Conservation (phyloP, 1,139 yeast genomes). For the Yamadazyma diospyri region DNA sequence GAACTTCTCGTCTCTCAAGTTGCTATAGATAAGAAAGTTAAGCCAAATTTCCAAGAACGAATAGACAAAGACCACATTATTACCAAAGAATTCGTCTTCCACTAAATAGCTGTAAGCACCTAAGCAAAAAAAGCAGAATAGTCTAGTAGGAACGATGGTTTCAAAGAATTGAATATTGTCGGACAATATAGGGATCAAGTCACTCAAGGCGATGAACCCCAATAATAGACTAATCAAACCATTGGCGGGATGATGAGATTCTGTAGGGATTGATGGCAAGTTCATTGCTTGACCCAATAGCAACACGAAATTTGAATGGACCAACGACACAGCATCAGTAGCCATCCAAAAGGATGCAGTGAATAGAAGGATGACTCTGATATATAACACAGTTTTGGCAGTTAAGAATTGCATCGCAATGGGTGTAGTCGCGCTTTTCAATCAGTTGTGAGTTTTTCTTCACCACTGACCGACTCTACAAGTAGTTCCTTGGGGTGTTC, state of each 20-base stretch:
- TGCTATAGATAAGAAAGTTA: constrained; percentile 59
- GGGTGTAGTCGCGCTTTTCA: no score
- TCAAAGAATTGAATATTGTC: constrained; percentile 59
- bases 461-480: no score
- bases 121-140: constrained; percentile 51
- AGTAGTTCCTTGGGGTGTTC: no score
- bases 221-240: constrained; percentile 50
- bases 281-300: constrained; percentile 59
- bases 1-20: constrained; percentile 61
- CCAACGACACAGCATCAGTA: constrained; percentile 43
- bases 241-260: constrained; percentile 46
- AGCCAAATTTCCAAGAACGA: constrained; percentile 71
- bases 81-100: constrained; percentile 46
- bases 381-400: constrained; percentile 46
- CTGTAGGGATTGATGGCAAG: constrained; percentile 41
- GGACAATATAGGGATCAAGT: constrained; percentile 57
- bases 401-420: constrained; percentile 52
- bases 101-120: constrained; percentile 43
- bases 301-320: constrained; percentile 45
- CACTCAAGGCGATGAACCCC: constrained; percentile 43
- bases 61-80: constrained; percentile 59
- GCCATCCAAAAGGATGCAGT: constrained; percentile 58
- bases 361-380: constrained; percentile 46
- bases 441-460: no score
- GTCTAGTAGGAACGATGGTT: constrained; percentile 64